Evolutionary conservation across 2,329 filamentous ascomycete species (phyloP), one percentile per base, ranked within the genome.

Genomic region (Penicillium sp.): DNA sequence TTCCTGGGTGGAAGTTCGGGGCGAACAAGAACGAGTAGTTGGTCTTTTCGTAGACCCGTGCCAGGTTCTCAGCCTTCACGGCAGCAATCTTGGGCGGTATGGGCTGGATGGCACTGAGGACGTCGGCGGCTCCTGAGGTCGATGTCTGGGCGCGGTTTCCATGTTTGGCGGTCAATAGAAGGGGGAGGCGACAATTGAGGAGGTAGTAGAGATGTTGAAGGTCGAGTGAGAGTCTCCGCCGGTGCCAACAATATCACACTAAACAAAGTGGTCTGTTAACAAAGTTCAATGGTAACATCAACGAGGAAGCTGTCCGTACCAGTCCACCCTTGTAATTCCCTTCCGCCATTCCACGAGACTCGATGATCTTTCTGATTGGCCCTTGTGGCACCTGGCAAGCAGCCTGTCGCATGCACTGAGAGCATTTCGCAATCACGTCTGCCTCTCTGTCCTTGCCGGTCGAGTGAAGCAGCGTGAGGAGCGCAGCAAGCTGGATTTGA

Each of bases 1-100:
- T 96, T 40, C 90, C 92, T 0, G 90, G 89, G 73, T 99, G 93
- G 78, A 96, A 99, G 59, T 93, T 88, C 33, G 93, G 92, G 0
- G 93, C 93, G 66, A 93, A 97, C 27, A 99, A 80, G 73, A 99
- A 99, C 55, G 87, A 87, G 75, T 97, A 99, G 74, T 95, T 96
- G 54, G 86, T 88, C 50, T 78, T 75, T 41, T 81, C 77, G 74
- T 96, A 96, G 51, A 96, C 82, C 48, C 78, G 69, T 43, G 80
- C 72, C 40, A 97, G 77, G 39, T 86, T 89, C 35, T 77, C 70
- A 1, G 91, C 87, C 12, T 80, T 85, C 54, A 96, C 81, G 35
- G 86, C 86, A 41, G 78, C 76, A 55, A 97, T 84, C 59, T 86
- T 81, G 6, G 89, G 91, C 10, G 89, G 75, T 33, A 75, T 82